Evolutionary conservation across 2,329 filamentous ascomycete genomes (phyloP).

Genomic region (Immersiporthe knoxdaviesiana): DNA sequence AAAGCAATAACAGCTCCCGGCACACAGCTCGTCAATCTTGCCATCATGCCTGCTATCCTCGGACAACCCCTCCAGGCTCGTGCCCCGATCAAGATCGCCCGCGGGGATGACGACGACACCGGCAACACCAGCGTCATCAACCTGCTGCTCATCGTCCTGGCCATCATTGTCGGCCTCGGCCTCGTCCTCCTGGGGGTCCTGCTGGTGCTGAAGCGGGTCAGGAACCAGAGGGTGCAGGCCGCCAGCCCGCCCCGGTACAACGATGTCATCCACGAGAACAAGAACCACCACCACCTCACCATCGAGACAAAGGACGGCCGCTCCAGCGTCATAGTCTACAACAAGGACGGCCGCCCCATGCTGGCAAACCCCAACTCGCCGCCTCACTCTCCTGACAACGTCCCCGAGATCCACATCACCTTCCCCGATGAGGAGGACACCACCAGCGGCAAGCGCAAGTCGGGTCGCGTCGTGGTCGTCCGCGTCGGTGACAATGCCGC

Average conservation of each 20-base stretch:
- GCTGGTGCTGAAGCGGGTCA: constrained; percentile 71
- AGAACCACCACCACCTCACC: constrained; percentile 59
- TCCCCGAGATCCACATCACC: constrained; percentile 96
- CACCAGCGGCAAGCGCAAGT: constrained; percentile 77
- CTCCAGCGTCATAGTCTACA: constrained; percentile 76
- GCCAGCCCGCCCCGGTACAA: constrained; percentile 72
- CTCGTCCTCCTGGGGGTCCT: constrained; percentile 70
- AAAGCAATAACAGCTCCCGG: not conserved
- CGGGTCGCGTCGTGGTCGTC: constrained; percentile 88
- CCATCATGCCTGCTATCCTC: constrained; percentile 44
- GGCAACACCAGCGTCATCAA: constrained; percentile 56
- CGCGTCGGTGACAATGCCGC: constrained; percentile 83
- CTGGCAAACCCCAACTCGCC: constrained; percentile 75
- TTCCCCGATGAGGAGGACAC: constrained; percentile 91
- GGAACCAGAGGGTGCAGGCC: constrained; percentile 49
- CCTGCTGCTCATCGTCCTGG: constrained; percentile 78
- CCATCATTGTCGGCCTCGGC: constrained; percentile 70
- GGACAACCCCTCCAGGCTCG: constrained; percentile 36
- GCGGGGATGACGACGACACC: constrained; percentile 35
- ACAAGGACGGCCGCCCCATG: constrained; percentile 76
- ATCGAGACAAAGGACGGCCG: constrained; percentile 62
- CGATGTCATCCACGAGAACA: constrained; percentile 48
- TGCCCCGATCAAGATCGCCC: constrained; percentile 52
- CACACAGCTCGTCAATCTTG: constrained; percentile 27
- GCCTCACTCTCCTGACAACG: constrained; percentile 76